Percentiles rank a stretch among this genome's conserved stretches.
These are phyloP conservation scores for Suhomyces pyralidae DNA, from an alignment of 805 yeast genomes.

Conservation along the genomic window DNA sequence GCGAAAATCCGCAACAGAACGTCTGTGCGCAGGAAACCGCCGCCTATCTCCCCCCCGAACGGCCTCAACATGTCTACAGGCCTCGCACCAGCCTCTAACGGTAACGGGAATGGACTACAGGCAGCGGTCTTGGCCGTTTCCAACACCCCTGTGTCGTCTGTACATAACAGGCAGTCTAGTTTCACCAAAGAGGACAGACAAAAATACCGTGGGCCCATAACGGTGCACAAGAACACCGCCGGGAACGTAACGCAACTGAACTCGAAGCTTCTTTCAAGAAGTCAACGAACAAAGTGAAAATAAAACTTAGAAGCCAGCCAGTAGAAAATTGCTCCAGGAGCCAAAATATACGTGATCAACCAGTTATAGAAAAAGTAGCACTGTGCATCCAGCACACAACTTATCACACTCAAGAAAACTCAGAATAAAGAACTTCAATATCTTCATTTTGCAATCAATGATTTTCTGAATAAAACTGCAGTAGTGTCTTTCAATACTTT, in stretches of 20 bases:
- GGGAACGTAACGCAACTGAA: constrained; percentile 51
- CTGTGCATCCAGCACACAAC: too few species aligned
- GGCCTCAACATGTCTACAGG: constrained; percentile 31
- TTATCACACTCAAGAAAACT: too few species aligned
- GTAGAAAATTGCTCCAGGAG: too few species aligned
- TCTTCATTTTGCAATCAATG: too few species aligned
- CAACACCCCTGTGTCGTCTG: constrained; percentile 20
- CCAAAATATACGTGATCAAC: too few species aligned
- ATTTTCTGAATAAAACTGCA: too few species aligned
- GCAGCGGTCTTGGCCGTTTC: constrained; percentile 46
- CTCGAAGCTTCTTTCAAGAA: constrained; percentile 60
- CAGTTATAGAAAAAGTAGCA: too few species aligned
- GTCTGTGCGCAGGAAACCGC: constrained; percentile 25
- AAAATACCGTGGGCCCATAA: constrained; percentile 2
- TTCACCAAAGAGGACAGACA: constrained; percentile 28
- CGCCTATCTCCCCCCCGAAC: constrained; percentile 18
- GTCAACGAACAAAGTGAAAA: constrained; percentile 40
- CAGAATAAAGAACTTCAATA: too few species aligned
- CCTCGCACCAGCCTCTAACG: constrained; percentile 16
- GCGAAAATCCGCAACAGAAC: constrained; percentile 15
- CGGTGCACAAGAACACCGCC: constrained; percentile 1
- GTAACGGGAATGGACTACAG: constrained; percentile 30
- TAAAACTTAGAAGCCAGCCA: not conserved
- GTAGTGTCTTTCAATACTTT: too few species aligned
- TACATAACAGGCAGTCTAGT: constrained; percentile 33